phyloP scores from a whole-genome alignment of 2,329 filamentous ascomycete genomes.

The Nigrospora osmanthi region DNA sequence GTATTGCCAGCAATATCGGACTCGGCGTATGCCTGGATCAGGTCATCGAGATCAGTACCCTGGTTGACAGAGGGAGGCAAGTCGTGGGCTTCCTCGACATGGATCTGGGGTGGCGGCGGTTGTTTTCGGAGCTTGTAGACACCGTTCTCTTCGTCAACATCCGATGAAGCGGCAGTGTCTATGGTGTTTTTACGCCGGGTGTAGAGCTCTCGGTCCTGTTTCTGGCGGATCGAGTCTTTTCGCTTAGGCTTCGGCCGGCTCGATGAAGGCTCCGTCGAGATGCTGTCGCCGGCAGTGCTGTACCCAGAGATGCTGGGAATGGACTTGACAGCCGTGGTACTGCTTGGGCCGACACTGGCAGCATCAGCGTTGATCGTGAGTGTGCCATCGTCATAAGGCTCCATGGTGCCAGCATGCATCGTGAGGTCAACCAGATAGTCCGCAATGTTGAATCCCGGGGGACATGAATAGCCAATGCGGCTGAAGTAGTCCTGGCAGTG shows the following conservation, averaged over 20 bases:
- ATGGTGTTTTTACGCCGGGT: slow-evolving; percentile 64
- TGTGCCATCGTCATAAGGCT: slow-evolving; percentile 36
- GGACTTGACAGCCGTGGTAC: slow-evolving; percentile 81
- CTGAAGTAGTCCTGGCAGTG: slow-evolving; percentile 92
- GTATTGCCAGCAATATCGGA: slow-evolving; percentile 72
- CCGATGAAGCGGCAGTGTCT: slow-evolving; percentile 56
- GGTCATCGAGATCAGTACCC: slow-evolving; percentile 71
- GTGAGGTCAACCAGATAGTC: slow-evolving; percentile 96
- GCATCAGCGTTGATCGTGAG: slow-evolving; percentile 43
- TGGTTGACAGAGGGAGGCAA: slow-evolving; percentile 50
- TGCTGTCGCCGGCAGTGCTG: slow-evolving; percentile 62
- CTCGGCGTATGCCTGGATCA: slow-evolving; percentile 67
- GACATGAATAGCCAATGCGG: slow-evolving; percentile 82
- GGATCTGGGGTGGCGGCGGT: slow-evolving; percentile 45
- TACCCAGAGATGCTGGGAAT: slow-evolving; percentile 75
- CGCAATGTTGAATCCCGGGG: slow-evolving; percentile 96
- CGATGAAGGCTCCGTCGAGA: slow-evolving; percentile 47
- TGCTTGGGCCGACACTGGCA: slow-evolving; percentile 71
- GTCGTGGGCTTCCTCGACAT: slow-evolving; percentile 62
- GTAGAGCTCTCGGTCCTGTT: slow-evolving; percentile 85
- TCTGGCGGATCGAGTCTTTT: slow-evolving; percentile 72
- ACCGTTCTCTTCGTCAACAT: slow-evolving; percentile 43
- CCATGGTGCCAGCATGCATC: slow-evolving; percentile 78
- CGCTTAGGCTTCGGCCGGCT: slow-evolving; percentile 62
- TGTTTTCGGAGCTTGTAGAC: slow-evolving; percentile 44